phyloP scores from a whole-genome alignment of 2,329 filamentous ascomycete species.

The Paramyrothecium sp. region DNA sequence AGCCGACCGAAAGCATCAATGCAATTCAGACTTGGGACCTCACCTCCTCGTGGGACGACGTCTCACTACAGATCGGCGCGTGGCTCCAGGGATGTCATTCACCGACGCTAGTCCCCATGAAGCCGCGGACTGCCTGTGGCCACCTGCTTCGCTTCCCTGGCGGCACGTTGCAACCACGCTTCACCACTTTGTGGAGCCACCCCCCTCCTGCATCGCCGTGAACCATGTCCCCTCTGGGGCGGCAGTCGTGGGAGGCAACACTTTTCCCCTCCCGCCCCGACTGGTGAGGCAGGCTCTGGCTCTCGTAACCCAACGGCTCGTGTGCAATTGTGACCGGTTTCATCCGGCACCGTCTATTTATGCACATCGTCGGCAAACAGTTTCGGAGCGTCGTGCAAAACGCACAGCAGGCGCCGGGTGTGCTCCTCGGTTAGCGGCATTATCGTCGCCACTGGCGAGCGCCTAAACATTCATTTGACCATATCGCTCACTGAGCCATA shows the following conservation, averaged over 20 bases:
- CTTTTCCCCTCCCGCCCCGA: too few species aligned
- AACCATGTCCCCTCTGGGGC: neutral
- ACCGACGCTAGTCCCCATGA: slow-evolving; percentile 20
- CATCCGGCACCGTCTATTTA: too few species aligned
- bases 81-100: slow-evolving; percentile 33
- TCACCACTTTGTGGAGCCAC: neutral
- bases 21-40: neutral
- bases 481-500: neutral
- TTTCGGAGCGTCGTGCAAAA: neutral
- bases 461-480: neutral
- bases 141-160: neutral
- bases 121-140: slow-evolving; percentile 9
- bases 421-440: neutral
- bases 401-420: neutral
- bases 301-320: too few species aligned
- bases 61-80: slow-evolving; percentile 30
- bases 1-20: neutral
- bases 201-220: neutral
- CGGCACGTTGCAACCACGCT: too few species aligned
- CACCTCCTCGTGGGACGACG: slow-evolving; percentile 12
- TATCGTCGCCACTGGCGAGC: neutral
- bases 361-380: neutral
- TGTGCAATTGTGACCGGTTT: too few species aligned
- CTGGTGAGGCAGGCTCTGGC: too few species aligned
- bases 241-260: too few species aligned